Evolutionary conservation across 805 yeast species (phyloP).

Genomic region (Yarrowia sp.): DNA sequence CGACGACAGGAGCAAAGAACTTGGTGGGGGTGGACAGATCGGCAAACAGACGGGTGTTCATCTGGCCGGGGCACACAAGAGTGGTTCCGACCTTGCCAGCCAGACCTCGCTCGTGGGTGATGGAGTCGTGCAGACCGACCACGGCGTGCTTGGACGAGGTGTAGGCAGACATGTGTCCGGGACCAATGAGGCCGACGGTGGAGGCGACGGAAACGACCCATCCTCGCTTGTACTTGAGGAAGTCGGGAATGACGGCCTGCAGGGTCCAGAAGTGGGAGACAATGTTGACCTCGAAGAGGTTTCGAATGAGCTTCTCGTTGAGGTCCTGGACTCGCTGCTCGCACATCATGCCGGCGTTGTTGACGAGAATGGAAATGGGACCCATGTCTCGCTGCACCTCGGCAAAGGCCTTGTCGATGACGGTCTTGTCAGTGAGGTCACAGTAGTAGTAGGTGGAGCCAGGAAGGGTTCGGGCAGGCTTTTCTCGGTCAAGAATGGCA

Average conservation of each 20-base stretch:
- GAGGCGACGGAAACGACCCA: constrained; percentile 71
- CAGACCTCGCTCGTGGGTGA: constrained; percentile 23
- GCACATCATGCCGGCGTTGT: constrained; percentile 69
- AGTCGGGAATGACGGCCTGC: constrained; percentile 62
- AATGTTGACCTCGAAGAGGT: constrained; percentile 57
- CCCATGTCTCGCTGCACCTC: constrained; percentile 44
- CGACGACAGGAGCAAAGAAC: constrained; percentile 77
- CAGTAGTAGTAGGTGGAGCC: constrained; percentile 47
- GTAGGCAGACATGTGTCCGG: constrained; percentile 25
- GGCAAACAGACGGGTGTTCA: constrained; percentile 68
- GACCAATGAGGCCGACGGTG: constrained; percentile 53
- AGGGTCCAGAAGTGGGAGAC: constrained; percentile 62
- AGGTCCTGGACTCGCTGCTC: constrained; percentile 57
- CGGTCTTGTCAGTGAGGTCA: constrained; percentile 54
- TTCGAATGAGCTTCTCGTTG: constrained; percentile 53
- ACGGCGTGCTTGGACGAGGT: constrained; percentile 23
- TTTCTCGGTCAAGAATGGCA: constrained; percentile 59
- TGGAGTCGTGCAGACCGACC: constrained; percentile 24
- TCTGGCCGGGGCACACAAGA: constrained; percentile 82
- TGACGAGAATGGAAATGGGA: constrained; percentile 55
- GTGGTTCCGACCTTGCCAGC: constrained; percentile 10
- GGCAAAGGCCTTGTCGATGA: constrained; percentile 42
- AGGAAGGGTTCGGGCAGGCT: constrained; percentile 40
- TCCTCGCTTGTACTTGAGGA: constrained; percentile 56
- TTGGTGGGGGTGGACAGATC: constrained; percentile 71